Conservation (phyloP, 2,329 filamentous ascomycete species). For the Ilyonectria robusta region DNA sequence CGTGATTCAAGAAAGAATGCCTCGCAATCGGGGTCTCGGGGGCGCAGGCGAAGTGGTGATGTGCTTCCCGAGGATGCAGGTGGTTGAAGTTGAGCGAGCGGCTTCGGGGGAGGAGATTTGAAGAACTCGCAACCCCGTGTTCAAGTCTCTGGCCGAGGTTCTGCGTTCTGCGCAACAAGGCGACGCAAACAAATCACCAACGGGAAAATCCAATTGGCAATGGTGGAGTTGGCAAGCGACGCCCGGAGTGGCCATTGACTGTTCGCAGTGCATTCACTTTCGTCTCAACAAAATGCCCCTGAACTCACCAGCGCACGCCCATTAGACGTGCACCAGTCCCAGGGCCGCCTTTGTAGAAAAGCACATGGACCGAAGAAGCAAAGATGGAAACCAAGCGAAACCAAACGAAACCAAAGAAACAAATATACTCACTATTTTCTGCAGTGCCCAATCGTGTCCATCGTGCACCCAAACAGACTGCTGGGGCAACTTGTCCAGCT, state of each 20-base stretch:
- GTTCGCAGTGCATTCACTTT: slow-evolving; percentile 5
- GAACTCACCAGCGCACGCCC: neutral
- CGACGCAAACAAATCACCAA: neutral
- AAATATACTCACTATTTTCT: slow-evolving; percentile 54
- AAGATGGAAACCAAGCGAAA: slow-evolving; percentile 1
- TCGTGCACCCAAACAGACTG: slow-evolving; percentile 60
- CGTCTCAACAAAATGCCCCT: slow-evolving; percentile 3
- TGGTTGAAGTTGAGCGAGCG: neutral
- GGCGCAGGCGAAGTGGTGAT: neutral
- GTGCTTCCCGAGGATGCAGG: neutral
- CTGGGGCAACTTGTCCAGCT: slow-evolving; percentile 53
- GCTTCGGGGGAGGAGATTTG: neutral
- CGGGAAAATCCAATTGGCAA: neutral
- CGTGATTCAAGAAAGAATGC: slow-evolving; percentile 12
- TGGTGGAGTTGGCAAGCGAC: neutral
- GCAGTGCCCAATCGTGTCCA: slow-evolving; percentile 55
- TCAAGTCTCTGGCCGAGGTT: neutral
- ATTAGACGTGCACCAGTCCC: neutral
- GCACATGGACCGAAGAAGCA: neutral
- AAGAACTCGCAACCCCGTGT: neutral
- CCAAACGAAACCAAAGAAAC: slow-evolving; percentile 13
- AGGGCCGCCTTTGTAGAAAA: neutral
- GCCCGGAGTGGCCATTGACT: neutral
- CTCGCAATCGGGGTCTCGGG: neutral
- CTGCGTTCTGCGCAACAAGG: neutral